A percentile compares a stretch with the other conserved stretches of the same genome.
Evolutionary conservation across 2,329 filamentous ascomycete species (phyloP).

Genomic region (Aspergillus unguis): DNA sequence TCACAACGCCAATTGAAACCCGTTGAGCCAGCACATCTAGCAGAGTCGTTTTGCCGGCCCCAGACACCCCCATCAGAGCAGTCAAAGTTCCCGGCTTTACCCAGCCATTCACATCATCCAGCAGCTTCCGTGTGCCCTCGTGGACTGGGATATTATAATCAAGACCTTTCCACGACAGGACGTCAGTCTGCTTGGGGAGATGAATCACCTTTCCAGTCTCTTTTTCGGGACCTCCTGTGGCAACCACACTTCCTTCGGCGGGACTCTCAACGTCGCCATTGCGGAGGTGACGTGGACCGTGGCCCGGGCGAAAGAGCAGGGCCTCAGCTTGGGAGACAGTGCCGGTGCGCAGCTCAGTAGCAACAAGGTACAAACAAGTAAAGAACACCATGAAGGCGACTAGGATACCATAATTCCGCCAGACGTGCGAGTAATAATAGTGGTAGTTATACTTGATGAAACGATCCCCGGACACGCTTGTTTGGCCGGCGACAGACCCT

Average conservation of each 20-base stretch:
- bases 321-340: constrained; percentile 59
- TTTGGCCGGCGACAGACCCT: constrained; percentile 60
- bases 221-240: background rate
- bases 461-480: constrained; percentile 56
- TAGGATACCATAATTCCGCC: constrained; percentile 68
- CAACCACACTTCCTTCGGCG: no score
- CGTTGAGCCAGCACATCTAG: constrained; percentile 83
- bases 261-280: no score
- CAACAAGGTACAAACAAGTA: constrained; percentile 55
- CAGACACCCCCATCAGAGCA: constrained; percentile 70
- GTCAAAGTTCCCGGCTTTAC: constrained; percentile 88
- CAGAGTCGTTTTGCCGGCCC: constrained; percentile 90
- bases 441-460: constrained; percentile 53
- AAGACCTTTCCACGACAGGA: constrained; percentile 84
- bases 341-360: constrained; percentile 45
- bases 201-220: background rate
- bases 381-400: constrained; percentile 38
- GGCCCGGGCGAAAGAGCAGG: background rate
- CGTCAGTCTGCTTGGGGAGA: constrained; percentile 61
- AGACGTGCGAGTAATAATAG: constrained; percentile 61
- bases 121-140: constrained; percentile 64
- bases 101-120: constrained; percentile 85
- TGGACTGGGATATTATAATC: constrained; percentile 78
- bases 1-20: constrained; percentile 82
- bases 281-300: constrained; percentile 10